Evolutionary conservation across 805 yeast genomes (phyloP).

Genomic region (Clavispora fructus): DNA sequence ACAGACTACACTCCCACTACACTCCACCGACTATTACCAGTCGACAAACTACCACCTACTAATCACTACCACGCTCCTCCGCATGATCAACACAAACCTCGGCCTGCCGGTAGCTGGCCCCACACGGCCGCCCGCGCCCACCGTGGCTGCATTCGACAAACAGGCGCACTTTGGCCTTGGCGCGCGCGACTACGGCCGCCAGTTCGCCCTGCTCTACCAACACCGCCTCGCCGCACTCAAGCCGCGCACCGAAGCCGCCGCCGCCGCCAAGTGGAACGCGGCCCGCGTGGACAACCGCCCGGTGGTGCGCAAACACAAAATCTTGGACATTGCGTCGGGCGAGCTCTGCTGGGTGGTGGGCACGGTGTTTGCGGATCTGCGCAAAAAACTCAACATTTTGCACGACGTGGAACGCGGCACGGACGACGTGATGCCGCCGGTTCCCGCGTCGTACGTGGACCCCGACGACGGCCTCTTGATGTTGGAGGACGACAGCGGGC

Average conservation of each 20-base stretch:
- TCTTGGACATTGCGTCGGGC: slow-evolving; percentile 57
- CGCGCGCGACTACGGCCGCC: slow-evolving; percentile 23
- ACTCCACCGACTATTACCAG: no score
- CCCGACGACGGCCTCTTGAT: slow-evolving; percentile 49
- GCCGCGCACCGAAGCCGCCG: slow-evolving; percentile 28
- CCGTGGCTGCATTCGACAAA: slow-evolving; percentile 6
- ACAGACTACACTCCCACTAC: no score
- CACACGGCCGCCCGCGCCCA: neutral
- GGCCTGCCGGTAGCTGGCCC: neutral
- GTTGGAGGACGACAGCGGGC: slow-evolving; percentile 91
- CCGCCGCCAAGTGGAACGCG: slow-evolving; percentile 47
- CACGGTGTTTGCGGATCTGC: slow-evolving; percentile 78
- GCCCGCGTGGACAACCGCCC: slow-evolving; percentile 28
- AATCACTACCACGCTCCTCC: no score
- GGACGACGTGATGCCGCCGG: slow-evolving; percentile 45
- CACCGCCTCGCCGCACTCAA: slow-evolving; percentile 30
- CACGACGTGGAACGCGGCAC: slow-evolving; percentile 65
- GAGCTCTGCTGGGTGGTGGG: slow-evolving; percentile 80
- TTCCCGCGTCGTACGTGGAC: slow-evolving; percentile 30
- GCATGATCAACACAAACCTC: neutral
- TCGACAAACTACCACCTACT: no score
- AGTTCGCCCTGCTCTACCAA: slow-evolving; percentile 41
- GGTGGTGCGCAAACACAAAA: slow-evolving; percentile 32
- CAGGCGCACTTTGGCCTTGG: slow-evolving; percentile 17
- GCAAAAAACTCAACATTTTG: slow-evolving; percentile 77